A percentile compares a stretch with the other conserved stretches of the same genome.
These are phyloP conservation scores for Paraphoma chrysanthemicola DNA, from an alignment of 2,329 filamentous ascomycete species.

Conservation along the genomic window DNA sequence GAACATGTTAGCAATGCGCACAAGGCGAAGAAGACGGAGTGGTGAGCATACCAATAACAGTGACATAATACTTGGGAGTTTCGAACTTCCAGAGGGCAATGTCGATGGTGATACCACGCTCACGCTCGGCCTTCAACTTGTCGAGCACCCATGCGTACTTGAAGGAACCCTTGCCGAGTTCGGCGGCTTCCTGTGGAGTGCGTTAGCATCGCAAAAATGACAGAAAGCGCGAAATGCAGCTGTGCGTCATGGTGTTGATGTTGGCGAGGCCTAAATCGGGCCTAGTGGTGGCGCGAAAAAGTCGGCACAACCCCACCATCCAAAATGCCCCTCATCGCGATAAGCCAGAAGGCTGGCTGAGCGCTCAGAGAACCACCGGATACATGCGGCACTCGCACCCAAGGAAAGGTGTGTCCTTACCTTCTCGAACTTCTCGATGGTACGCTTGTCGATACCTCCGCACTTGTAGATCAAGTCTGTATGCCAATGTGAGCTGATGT, in stretches of 20 bases:
- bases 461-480: constrained; percentile 99
- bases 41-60: constrained; percentile 61
- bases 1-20: not conserved
- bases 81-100: constrained; percentile 99
- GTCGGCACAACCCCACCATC: constrained; percentile 50
- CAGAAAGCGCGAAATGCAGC: constrained; percentile 1
- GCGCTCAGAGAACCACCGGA: constrained; percentile 25
- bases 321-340: constrained; percentile 48
- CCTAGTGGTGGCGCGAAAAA: constrained; percentile 47
- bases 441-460: constrained; percentile 99
- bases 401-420: constrained; percentile 60
- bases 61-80: constrained; percentile 97
- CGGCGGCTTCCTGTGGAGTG: constrained; percentile 83
- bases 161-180: constrained; percentile 99
- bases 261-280: constrained; percentile 37
- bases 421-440: constrained; percentile 99
- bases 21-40: no score
- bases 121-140: constrained; percentile 99
- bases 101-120: constrained; percentile 99
- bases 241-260: constrained; percentile 44
- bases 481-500: constrained; percentile 53
- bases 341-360: constrained; percentile 41
- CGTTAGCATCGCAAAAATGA: constrained; percentile 41
- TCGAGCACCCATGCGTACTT: constrained; percentile 99
- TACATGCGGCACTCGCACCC: constrained; percentile 10